Evolutionary conservation across 1,284 basidiomycete genomes (phyloP), one percentile per base, ranked within the genome.

Genomic region (Athelia psychrophila): DNA sequence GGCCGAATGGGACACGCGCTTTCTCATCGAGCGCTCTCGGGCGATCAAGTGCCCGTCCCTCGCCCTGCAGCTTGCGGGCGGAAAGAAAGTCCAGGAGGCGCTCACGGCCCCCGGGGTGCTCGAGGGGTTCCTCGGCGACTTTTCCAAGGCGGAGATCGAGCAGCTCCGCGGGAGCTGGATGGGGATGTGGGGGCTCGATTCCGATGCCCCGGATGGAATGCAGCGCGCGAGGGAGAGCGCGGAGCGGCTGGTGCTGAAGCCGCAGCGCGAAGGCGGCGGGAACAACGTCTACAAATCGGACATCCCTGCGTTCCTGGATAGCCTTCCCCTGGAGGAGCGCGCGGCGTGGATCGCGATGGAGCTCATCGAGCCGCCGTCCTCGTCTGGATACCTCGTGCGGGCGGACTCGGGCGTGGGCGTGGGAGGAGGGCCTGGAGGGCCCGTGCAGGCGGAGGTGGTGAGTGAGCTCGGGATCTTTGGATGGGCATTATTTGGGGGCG

Each of bases 11-110:
- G 66, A 73, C 2, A 88, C 84, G 2, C 85, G 95, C 2, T 79
- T 89, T 59, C 68, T 81, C 15, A 76, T 98, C 22, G 94, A 98
- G 64, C 75, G 82, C 24, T 90, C 88, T 15, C 72, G 68, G 33
- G 93, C 97, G 0, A 95, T 97, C 75, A 97, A 98, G 61, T 99
- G 95, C 63, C 96, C 96, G 0, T 85, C 84, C 1, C 83, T 98
- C 58, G 86, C 91, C 1, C 79, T 98, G 3, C 97, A 99, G 63
- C 83, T 99, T 3, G 93, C 95, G 0, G 97, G 96, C 0, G 88
- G 91, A 1, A 99, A 99, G 75, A 98, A 98, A 67, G 86, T 99
- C 0, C 97, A 98, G 70, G 88, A 98, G 64, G 91, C 91, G 0
- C 78, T 99, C 15, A 84, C 88, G 2, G 81, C 84, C 32, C 82